These are phyloP conservation scores for Scenedesmus sp. DNA, from an alignment of 163 green algal species.

Conservation along the genomic window DNA sequence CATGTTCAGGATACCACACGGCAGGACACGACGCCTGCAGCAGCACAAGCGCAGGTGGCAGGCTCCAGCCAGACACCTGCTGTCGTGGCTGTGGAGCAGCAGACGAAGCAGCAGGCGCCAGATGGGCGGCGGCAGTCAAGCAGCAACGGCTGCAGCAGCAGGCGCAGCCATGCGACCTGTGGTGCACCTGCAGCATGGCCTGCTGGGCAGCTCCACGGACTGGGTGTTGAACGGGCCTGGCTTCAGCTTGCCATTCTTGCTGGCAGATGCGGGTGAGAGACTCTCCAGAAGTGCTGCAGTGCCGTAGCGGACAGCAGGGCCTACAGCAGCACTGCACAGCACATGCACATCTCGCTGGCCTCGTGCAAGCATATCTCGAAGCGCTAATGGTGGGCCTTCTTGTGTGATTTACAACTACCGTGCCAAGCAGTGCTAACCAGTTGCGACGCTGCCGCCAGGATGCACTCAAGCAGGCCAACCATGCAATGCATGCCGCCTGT, in stretches of 20 bases:
- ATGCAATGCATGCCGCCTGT: neutral
- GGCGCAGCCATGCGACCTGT: constrained; percentile 51
- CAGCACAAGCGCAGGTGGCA: neutral
- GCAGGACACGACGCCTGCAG: neutral
- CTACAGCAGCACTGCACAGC: neutral
- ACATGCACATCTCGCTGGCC: neutral
- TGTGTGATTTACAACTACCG: neutral
- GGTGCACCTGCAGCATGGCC: constrained; percentile 74
- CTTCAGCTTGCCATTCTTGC: constrained; percentile 70
- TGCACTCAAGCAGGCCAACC: neutral
- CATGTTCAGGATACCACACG: constrained; percentile 70
- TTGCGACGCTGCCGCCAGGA: too few species aligned
- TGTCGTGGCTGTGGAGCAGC: neutral
- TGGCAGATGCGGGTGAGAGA: constrained; percentile 70
- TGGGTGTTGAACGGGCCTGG: constrained; percentile 73
- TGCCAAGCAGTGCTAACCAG: neutral
- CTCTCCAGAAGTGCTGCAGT: neutral
- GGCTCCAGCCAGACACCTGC: neutral
- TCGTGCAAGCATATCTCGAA: too few species aligned
- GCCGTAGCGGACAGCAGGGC: too few species aligned
- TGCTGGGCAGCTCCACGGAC: constrained; percentile 75
- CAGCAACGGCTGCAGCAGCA: neutral
- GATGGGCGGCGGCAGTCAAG: neutral
- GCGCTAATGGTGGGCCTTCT: neutral
- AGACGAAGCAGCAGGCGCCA: neutral